phyloP scores from a whole-genome alignment of 345 rosid genomes.

The Eutrema japonicum region DNA sequence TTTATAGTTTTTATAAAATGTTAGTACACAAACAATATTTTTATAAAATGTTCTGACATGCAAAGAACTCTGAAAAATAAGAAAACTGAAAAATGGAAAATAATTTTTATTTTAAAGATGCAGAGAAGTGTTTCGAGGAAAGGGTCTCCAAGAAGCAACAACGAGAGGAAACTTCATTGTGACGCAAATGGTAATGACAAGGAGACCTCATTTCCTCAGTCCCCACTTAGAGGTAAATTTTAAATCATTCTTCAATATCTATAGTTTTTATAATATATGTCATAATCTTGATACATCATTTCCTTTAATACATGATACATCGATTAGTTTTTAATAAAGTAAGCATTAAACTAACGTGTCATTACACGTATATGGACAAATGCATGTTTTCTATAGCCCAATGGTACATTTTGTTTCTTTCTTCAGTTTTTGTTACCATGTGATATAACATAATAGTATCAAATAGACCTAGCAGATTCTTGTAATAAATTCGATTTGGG shows the following conservation, averaged over 20 bases:
- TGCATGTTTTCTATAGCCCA: slow-evolving; percentile 25
- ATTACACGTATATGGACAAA: slow-evolving; percentile 28
- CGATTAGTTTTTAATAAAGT: background rate
- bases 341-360: background rate
- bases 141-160: slow-evolving; percentile 58
- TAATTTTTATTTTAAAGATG: slow-evolving; percentile 45
- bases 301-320: slow-evolving; percentile 14
- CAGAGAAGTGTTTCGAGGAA: slow-evolving; percentile 81
- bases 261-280: slow-evolving; percentile 3
- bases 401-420: slow-evolving; percentile 42
- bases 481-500: slow-evolving; percentile 35
- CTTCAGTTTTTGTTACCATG: slow-evolving; percentile 30
- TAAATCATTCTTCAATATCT: background rate
- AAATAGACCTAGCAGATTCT: slow-evolving; percentile 43
- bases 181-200: slow-evolving; percentile 52
- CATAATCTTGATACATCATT: slow-evolving; percentile 19
- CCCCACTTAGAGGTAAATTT: slow-evolving; percentile 73
- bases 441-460: slow-evolving; percentile 28
- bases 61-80: background rate
- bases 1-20: too few species aligned
- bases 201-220: slow-evolving; percentile 48
- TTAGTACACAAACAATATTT: too few species aligned
- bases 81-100: background rate
- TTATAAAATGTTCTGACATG: too few species aligned
- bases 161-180: slow-evolving; percentile 53